These are phyloP conservation scores for Neopestalotiopsis sp. DNA, from an alignment of 2,329 filamentous ascomycete species.

Conservation along the genomic window DNA sequence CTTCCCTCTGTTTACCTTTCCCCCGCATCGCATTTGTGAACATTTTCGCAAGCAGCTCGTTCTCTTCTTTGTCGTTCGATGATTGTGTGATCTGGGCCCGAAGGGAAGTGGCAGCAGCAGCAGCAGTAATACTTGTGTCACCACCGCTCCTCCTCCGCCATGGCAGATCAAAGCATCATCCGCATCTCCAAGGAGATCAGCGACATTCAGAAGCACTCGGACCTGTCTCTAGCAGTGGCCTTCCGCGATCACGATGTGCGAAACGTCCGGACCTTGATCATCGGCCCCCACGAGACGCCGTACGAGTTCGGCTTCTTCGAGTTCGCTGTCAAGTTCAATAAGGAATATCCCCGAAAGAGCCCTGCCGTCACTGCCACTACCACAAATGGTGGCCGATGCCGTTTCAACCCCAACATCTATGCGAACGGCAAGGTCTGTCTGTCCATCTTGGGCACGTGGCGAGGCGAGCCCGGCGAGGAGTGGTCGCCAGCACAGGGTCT, in stretches of 20 bases:
- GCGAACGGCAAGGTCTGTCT: conserved; percentile 89
- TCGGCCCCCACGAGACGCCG: conserved; percentile 91
- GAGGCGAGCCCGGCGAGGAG: conserved; percentile 86
- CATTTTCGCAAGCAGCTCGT: neutral
- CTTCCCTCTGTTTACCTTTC: neutral
- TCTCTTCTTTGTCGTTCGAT: neutral
- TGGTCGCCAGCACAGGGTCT: conserved; percentile 97
- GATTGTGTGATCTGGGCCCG: neutral
- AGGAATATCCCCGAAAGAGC: conserved; percentile 81
- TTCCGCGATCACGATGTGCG: conserved; percentile 89
- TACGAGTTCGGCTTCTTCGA: conserved; percentile 99
- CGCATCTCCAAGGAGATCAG: conserved; percentile 90
- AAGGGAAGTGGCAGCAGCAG: neutral
- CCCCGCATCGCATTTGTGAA: conserved; percentile 1
- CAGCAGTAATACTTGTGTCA: neutral
- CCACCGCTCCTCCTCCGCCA: conserved; percentile 38
- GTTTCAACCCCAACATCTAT: conserved; percentile 98
- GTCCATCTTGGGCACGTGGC: conserved; percentile 96
- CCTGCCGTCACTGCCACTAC: conserved; percentile 72
- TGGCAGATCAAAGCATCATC: conserved; percentile 87
- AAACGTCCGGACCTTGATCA: conserved; percentile 84
- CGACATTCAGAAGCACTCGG: conserved; percentile 81
- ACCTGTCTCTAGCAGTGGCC: conserved; percentile 87
- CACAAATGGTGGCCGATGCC: conserved; percentile 85
- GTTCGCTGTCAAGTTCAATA: conserved; percentile 80